A percentile compares a stretch with the other conserved stretches of the same genome.
These are phyloP conservation scores for Penicillium ucsense DNA, from an alignment of 495 filamentous ascomycete species.

Conservation along the genomic window DNA sequence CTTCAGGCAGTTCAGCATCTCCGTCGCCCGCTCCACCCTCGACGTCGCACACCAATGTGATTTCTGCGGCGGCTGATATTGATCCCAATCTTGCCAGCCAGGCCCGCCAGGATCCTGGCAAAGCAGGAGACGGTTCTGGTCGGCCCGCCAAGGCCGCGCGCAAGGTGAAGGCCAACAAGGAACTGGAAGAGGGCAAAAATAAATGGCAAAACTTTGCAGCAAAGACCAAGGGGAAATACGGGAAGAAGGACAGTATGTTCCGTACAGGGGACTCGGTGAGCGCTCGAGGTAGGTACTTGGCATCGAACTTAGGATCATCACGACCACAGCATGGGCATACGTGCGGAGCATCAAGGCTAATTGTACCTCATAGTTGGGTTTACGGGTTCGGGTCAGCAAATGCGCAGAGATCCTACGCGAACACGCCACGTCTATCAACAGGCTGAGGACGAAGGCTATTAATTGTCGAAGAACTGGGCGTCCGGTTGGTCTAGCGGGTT, in stretches of 20 bases:
- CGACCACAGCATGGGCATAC: too few relatives aligned
- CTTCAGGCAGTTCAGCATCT: slow-evolving; percentile 43
- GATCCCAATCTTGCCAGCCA: slow-evolving; percentile 68
- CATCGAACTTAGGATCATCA: background rate
- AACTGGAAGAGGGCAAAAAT: slow-evolving; percentile 79
- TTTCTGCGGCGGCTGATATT: slow-evolving; percentile 80
- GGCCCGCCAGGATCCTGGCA: slow-evolving; percentile 55
- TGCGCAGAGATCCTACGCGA: slow-evolving; percentile 83
- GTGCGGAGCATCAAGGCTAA: background rate
- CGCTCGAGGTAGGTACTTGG: slow-evolving; percentile 58
- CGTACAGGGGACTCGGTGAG: slow-evolving; percentile 77
- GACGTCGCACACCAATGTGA: slow-evolving; percentile 47
- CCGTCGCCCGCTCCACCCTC: slow-evolving; percentile 34
- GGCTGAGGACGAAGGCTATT: slow-evolving; percentile 59
- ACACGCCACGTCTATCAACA: slow-evolving; percentile 81
- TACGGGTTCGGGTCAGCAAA: slow-evolving; percentile 84
- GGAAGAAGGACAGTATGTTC: slow-evolving; percentile 96
- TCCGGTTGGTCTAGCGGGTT: background rate
- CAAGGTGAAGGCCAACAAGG: slow-evolving; percentile 84
- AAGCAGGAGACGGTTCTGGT: slow-evolving; percentile 55
- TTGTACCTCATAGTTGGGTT: slow-evolving; percentile 62
- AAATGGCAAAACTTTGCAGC: slow-evolving; percentile 89
- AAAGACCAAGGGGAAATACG: slow-evolving; percentile 70
- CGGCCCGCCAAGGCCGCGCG: slow-evolving; percentile 57
- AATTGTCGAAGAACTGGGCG: background rate